phyloP scores from a whole-genome alignment of 75 land plant genomes.

The Sequoia sempervirens region DNA sequence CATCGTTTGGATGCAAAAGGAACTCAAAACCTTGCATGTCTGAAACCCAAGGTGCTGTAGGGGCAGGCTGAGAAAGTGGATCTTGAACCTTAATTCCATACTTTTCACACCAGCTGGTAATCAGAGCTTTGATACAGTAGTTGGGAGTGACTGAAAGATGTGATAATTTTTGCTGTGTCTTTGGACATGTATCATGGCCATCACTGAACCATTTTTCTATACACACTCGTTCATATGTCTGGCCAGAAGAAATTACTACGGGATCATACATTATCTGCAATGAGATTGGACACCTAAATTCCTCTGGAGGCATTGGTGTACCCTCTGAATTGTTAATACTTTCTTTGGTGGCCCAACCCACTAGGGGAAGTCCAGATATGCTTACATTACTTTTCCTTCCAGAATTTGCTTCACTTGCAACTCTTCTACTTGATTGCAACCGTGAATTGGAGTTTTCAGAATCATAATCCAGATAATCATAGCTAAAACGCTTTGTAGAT shows the following conservation, averaged over 20 bases:
- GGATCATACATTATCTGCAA: slow-evolving; percentile 86
- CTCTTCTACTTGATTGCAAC: slow-evolving; percentile 1
- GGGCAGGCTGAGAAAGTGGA: slow-evolving; percentile 27
- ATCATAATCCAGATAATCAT: slow-evolving; percentile 16
- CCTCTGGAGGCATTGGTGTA: slow-evolving; percentile 54
- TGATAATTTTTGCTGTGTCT: slow-evolving; percentile 50
- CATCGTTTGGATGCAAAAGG: not conserved
- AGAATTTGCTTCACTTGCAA: not conserved
- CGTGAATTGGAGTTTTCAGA: slow-evolving; percentile 9
- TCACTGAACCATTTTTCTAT: slow-evolving; percentile 91
- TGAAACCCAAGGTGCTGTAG: not conserved
- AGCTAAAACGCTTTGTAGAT: slow-evolving; percentile 32
- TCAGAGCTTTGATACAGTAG: slow-evolving; percentile 60
- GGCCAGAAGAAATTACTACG: slow-evolving; percentile 88
- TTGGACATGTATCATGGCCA: slow-evolving; percentile 78
- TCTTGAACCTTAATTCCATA: slow-evolving; percentile 39
- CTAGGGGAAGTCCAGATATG: slow-evolving; percentile 3
- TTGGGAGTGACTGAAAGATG: slow-evolving; percentile 69
- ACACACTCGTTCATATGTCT: slow-evolving; percentile 79
- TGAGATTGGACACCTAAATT: slow-evolving; percentile 83
- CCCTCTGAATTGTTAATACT: slow-evolving; percentile 15
- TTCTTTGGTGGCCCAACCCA: slow-evolving; percentile 7
- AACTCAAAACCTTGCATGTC: not conserved
- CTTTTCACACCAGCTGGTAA: slow-evolving; percentile 65
- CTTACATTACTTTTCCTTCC: slow-evolving; percentile 13